Evolutionary conservation across 495 filamentous ascomycete species (phyloP).

Genomic region (Parmelia sp.): DNA sequence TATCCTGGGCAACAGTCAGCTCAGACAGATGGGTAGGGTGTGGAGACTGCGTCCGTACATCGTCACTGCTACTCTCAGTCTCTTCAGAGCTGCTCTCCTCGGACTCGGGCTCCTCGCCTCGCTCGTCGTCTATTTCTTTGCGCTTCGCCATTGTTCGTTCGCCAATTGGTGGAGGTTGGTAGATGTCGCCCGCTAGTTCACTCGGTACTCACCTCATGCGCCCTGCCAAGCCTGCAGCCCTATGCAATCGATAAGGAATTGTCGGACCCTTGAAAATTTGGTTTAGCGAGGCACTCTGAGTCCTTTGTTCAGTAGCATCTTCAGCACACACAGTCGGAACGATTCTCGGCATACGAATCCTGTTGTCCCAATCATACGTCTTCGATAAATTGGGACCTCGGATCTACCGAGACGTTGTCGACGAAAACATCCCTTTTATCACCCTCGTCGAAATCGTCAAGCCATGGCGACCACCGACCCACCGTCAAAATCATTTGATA

Average conservation of each 20-base stretch:
- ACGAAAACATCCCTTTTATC: background rate
- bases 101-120: slow-evolving; percentile 6
- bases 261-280: background rate
- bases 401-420: background rate
- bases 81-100: slow-evolving; percentile 25
- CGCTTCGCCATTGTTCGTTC: slow-evolving; percentile 26
- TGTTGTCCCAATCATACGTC: background rate
- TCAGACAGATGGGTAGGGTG: background rate
- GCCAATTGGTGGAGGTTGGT: background rate
- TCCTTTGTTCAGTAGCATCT: background rate
- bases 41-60: slow-evolving; percentile 19
- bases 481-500: slow-evolving; percentile 3
- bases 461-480: slow-evolving; percentile 5
- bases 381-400: background rate
- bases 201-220: background rate
- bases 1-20: slow-evolving; percentile 52
- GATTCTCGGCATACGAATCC: slow-evolving; percentile 1
- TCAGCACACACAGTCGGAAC: too few relatives aligned
- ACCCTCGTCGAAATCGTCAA: background rate
- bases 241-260: background rate
- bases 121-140: slow-evolving; percentile 16
- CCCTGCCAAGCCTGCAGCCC: slow-evolving; percentile 4
- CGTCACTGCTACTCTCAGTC: slow-evolving; percentile 31
- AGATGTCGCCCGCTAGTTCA: background rate
- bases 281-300: background rate